These are phyloP conservation scores for Eucalyptus marginata DNA, from an alignment of 345 rosid genomes.

Conservation along the genomic window DNA sequence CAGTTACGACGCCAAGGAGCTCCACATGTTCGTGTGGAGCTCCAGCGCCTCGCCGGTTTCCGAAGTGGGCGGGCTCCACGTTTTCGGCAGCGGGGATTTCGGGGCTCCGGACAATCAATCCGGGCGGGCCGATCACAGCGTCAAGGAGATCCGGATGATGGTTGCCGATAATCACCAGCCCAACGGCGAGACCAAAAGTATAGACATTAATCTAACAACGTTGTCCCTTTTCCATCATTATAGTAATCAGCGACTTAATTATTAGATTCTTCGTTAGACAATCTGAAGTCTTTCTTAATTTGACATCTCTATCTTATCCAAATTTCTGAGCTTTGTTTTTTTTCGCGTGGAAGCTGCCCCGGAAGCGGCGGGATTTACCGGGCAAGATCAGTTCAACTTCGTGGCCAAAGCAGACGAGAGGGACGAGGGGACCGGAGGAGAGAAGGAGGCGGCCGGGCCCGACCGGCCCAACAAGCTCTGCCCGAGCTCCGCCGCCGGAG, in stretches of 20 bases:
- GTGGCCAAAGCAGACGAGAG: constrained; percentile 40
- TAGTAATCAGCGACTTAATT: background rate
- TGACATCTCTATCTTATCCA: background rate
- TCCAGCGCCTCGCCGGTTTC: constrained; percentile 90
- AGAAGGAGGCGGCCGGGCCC: constrained; percentile 35
- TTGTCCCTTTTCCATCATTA: background rate
- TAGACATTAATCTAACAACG: background rate
- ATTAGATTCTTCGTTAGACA: background rate
- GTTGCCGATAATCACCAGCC: constrained; percentile 50
- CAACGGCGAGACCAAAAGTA: constrained; percentile 70
- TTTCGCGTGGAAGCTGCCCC: constrained; percentile 15
- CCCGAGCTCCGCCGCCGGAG: constrained; percentile 36
- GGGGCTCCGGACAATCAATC: constrained; percentile 46
- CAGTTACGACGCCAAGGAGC: constrained; percentile 75
- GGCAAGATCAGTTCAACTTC: constrained; percentile 35
- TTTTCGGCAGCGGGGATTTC: constrained; percentile 49
- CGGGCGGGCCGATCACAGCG: constrained; percentile 75
- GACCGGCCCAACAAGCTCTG: constrained; percentile 39
- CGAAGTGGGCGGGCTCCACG: constrained; percentile 63
- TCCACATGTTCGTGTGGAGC: constrained; percentile 99
- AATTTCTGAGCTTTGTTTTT: background rate
- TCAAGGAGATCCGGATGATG: constrained; percentile 87
- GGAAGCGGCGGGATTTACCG: constrained; percentile 31
- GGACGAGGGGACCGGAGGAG: background rate
- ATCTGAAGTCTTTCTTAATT: background rate